phyloP scores from a whole-genome alignment of 768 basidiomycete species.

The Leccinum obscurum region DNA sequence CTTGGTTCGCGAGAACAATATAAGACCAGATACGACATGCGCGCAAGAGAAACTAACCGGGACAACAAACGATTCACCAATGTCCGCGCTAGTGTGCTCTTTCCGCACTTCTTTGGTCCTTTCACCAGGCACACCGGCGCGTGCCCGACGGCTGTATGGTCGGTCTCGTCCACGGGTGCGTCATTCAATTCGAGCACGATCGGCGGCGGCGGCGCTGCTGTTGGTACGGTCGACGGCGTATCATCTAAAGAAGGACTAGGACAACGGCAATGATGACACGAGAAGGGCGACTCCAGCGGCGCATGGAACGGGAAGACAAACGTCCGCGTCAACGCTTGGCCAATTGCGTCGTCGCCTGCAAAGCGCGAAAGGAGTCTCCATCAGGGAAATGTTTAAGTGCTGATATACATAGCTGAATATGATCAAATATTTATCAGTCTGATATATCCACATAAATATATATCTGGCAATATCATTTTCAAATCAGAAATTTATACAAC shows the following conservation, averaged over 20 bases:
- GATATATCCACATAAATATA: too few species aligned
- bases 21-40: neutral
- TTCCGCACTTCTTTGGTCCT: constrained; percentile 86
- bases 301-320: too few species aligned
- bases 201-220: neutral
- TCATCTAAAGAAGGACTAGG: neutral
- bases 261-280: neutral
- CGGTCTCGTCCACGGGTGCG: constrained; percentile 57
- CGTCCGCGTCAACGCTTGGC: too few species aligned
- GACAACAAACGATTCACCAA: constrained; percentile 67
- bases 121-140: constrained; percentile 63
- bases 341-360: too few species aligned
- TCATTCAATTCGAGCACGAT: constrained; percentile 66
- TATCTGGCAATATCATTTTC: too few species aligned
- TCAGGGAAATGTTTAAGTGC: too few species aligned
- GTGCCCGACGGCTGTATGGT: constrained; percentile 76
- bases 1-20: constrained; percentile 34
- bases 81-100: constrained; percentile 83
- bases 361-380: too few species aligned
- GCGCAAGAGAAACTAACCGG: constrained; percentile 38
- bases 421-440: too few species aligned
- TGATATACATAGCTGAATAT: too few species aligned
- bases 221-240: neutral
- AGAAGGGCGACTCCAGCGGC: too few species aligned
- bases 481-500: too few species aligned